Evolutionary conservation across 1,139 yeast genomes (phyloP).

Genomic region (Blastobotrys buckinghamii): DNA sequence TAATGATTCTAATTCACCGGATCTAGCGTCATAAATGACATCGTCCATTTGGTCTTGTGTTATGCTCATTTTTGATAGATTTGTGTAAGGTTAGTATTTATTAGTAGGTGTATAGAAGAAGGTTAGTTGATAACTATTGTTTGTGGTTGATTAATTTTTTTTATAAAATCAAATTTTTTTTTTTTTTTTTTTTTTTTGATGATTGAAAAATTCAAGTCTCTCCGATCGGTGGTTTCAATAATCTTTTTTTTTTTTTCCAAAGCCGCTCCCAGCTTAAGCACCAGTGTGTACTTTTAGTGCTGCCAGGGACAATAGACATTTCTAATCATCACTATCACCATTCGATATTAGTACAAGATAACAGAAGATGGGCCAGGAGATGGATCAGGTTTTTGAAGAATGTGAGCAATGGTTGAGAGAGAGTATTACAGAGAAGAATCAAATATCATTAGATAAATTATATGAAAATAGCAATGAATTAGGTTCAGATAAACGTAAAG

Average conservation of each 20-base stretch:
- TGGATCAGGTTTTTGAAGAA: constrained; percentile 14
- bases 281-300: too few relatives aligned
- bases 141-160: too few relatives aligned
- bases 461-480: constrained; percentile 1
- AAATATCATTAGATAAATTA: not conserved
- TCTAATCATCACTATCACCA: not conserved
- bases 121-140: too few relatives aligned
- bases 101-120: too few relatives aligned
- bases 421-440: constrained; percentile 1
- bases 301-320: too few relatives aligned
- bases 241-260: not conserved
- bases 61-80: constrained; percentile 15
- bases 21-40: constrained; percentile 75
- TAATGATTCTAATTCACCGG: constrained; percentile 74
- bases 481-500: constrained; percentile 10
- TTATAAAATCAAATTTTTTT: not conserved
- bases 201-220: too few relatives aligned
- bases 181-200: not conserved
- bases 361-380: too few relatives aligned
- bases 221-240: not conserved
- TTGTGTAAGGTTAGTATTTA: constrained; percentile 1
- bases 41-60: constrained; percentile 71
- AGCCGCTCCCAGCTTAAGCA: not conserved
- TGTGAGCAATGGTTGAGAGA: constrained; percentile 19
- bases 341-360: too few relatives aligned